A percentile compares a stretch with the other conserved stretches of the same genome.
These are phyloP conservation scores for Schizochytrium sp. DNA, from an alignment of 108 stramenopile genomes.

Conservation along the genomic window DNA sequence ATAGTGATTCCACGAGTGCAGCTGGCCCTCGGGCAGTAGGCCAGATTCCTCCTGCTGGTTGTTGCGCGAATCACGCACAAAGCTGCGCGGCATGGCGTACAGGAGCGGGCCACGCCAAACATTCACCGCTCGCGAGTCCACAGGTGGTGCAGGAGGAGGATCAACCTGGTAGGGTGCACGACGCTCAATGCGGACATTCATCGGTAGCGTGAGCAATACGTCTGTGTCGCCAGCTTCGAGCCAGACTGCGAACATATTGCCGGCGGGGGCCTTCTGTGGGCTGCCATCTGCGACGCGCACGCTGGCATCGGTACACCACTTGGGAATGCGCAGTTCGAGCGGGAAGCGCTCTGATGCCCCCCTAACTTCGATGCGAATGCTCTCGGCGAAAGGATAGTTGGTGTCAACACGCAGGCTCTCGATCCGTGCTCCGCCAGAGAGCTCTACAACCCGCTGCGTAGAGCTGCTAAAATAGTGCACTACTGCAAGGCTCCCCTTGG, in stretches of 20 bases:
- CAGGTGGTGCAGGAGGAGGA: background rate
- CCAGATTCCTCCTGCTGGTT: background rate
- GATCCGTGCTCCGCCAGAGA: background rate
- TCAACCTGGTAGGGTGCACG: background rate
- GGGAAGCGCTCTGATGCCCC: background rate
- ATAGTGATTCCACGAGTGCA: conserved; percentile 12
- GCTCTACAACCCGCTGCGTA: background rate
- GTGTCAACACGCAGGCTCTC: background rate
- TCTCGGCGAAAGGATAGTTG: conserved; percentile 2
- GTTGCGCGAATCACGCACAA: background rate
- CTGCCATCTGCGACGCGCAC: background rate
- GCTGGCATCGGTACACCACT: background rate
- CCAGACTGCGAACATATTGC: background rate
- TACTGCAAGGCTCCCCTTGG: background rate
- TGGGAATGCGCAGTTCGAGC: conserved; percentile 6
- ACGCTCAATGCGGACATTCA: background rate
- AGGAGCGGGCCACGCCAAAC: conserved; percentile 2
- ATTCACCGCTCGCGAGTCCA: background rate
- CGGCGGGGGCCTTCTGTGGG: background rate
- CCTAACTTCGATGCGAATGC: background rate
- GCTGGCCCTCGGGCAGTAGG: background rate
- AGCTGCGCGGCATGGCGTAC: background rate
- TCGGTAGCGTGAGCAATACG: background rate
- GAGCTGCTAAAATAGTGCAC: conserved; percentile 10
- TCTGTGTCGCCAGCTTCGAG: conserved; percentile 31